Evolutionary conservation across 2,329 filamentous ascomycete genomes (phyloP).

Genomic region (Dactylellina parvicollis): DNA sequence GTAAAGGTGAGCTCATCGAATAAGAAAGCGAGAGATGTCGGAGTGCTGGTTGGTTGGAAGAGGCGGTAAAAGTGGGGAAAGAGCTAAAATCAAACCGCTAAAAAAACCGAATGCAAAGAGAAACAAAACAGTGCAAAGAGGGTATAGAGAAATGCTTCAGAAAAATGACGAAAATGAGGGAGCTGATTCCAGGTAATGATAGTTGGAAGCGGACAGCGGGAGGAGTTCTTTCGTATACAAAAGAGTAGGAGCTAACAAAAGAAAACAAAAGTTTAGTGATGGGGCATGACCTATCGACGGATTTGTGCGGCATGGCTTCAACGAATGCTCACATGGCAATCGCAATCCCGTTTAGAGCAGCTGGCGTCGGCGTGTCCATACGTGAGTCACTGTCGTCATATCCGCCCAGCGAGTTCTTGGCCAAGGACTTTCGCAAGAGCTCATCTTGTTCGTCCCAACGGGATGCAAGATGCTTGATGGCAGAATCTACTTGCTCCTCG

Average conservation of each 20-base stretch:
- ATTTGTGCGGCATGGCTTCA: not conserved
- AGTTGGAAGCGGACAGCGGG: not conserved
- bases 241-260: slow-evolving; percentile 6
- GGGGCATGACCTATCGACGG: not conserved
- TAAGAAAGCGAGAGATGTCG: slow-evolving; percentile 10
- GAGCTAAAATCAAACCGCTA: slow-evolving; percentile 31
- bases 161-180: slow-evolving; percentile 1
- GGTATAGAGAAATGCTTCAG: slow-evolving; percentile 28
- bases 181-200: slow-evolving; percentile 3
- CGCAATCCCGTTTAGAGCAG: slow-evolving; percentile 38
- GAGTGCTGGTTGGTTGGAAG: slow-evolving; percentile 8
- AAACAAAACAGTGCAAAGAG: slow-evolving; percentile 32
- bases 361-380: slow-evolving; percentile 43
- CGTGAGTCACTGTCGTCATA: slow-evolving; percentile 42
- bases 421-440: slow-evolving; percentile 19
- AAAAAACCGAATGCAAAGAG: slow-evolving; percentile 37
- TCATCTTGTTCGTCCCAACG: slow-evolving; percentile 51
- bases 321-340: slow-evolving; percentile 32
- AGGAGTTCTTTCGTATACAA: slow-evolving; percentile 1
- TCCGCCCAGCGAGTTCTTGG: slow-evolving; percentile 21
- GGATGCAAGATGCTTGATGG: slow-evolving; percentile 39
- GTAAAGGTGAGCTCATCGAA: slow-evolving; percentile 20
- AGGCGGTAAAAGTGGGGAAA: slow-evolving; percentile 7
- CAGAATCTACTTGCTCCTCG: slow-evolving; percentile 48
- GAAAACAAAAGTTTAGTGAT: slow-evolving; percentile 3